phyloP scores from a whole-genome alignment of 1,284 basidiomycete species.

The Neonothopanus nambi region DNA sequence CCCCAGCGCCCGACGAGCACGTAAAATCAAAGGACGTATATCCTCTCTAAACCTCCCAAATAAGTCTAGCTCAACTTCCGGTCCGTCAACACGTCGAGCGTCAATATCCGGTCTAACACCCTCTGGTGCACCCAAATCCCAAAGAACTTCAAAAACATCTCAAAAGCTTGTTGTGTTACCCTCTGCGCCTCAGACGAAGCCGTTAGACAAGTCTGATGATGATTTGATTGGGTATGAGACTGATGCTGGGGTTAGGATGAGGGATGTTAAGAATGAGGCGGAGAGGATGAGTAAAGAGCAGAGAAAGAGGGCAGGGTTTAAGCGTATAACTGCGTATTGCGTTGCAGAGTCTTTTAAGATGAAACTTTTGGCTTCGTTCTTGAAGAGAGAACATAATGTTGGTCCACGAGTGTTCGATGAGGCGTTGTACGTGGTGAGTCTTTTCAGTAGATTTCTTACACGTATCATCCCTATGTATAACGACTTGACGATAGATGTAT shows the following conservation, averaged over 20 bases:
- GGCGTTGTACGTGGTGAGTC: constrained; percentile 86
- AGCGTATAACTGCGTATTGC: constrained; percentile 85
- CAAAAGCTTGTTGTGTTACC: constrained; percentile 92
- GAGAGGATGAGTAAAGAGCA: constrained; percentile 82
- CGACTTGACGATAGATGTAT: constrained; percentile 89
- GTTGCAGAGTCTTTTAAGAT: constrained; percentile 82
- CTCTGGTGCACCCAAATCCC: constrained; percentile 45
- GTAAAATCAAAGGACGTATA: constrained; percentile 9
- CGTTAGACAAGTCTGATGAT: constrained; percentile 52
- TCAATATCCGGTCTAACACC: constrained; percentile 37
- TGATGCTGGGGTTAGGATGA: constrained; percentile 51
- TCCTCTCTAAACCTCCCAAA: constrained; percentile 8
- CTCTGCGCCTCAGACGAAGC: constrained; percentile 87
- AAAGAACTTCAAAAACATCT: constrained; percentile 88
- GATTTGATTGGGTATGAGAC: constrained; percentile 65
- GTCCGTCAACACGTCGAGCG: constrained; percentile 15
- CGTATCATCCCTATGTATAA: constrained; percentile 9
- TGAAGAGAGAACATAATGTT: constrained; percentile 94
- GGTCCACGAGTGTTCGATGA: constrained; percentile 90
- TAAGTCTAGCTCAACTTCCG: not conserved
- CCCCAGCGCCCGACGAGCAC: not conserved
- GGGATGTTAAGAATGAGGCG: constrained; percentile 75
- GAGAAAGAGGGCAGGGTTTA: constrained; percentile 72
- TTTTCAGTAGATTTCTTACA: no score
- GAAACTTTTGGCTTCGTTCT: constrained; percentile 78